Evolutionary conservation across 495 filamentous ascomycete species (phyloP).

Genomic region (Sabuloglossum arenarium): DNA sequence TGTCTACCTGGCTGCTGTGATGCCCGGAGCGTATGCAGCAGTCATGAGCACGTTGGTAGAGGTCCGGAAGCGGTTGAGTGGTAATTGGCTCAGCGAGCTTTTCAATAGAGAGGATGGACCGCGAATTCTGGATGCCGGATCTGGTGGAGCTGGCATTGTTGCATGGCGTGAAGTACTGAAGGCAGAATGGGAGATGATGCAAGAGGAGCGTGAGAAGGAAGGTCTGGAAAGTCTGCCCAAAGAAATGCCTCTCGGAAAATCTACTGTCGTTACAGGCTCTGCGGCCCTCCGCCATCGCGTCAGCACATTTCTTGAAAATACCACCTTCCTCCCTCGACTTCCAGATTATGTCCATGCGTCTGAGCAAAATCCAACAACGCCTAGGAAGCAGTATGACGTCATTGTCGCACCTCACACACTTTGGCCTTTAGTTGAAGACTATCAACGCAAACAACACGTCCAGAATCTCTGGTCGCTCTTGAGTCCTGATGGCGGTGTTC

Average conservation of each 20-base stretch:
- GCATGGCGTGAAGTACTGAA: conserved; percentile 70
- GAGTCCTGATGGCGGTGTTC: conserved; percentile 62
- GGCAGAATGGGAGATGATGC: conserved; percentile 43
- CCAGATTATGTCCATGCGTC: conserved; percentile 65
- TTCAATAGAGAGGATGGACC: conserved; percentile 48
- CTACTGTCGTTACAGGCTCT: conserved; percentile 41
- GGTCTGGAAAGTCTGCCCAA: conserved; percentile 21
- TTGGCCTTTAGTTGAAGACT: conserved; percentile 48
- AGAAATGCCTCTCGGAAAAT: conserved; percentile 29
- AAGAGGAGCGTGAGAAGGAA: conserved; percentile 22
- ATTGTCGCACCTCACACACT: conserved; percentile 76
- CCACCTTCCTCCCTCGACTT: conserved; percentile 75
- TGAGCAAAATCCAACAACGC: conserved; percentile 19
- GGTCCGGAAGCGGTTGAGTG: conserved; percentile 63
- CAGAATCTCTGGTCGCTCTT: conserved; percentile 80
- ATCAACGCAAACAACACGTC: conserved; percentile 50
- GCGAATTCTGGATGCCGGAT: conserved; percentile 65
- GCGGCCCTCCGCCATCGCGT: conserved; percentile 52
- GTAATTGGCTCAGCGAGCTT: conserved; percentile 52
- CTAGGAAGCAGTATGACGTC: conserved; percentile 63
- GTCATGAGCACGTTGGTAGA: conserved; percentile 57
- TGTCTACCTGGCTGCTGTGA: conserved; percentile 52
- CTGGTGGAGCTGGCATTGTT: conserved; percentile 60
- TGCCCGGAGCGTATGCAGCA: conserved; percentile 64
- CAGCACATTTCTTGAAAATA: conserved; percentile 61